Base-by-base conservation (phyloP, 768 basidiomycete species). In the Pleurotus tuber-regium region DNA sequence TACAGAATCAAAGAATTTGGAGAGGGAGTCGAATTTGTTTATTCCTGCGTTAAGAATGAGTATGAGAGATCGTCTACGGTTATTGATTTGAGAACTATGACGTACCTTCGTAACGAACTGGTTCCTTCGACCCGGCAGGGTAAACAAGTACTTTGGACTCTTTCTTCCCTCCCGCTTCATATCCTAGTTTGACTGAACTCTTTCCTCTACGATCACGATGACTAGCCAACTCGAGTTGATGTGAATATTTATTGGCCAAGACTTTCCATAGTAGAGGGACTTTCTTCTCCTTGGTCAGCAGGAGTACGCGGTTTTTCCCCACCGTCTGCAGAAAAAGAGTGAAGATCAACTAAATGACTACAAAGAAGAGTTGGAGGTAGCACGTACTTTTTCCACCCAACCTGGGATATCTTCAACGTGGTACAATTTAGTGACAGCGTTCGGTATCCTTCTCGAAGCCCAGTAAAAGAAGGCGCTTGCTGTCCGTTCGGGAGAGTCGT, bases 241-340 rank as follows among this genome's bases (percentile, higher is more conserved):
- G 80, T 51, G 74, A 62, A 69, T 84, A 92, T 57, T 83, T 87
- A 62, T 89, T 88, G 19, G 78, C 81, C 23, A 93, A 77, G 18
- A 87, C 83, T 58, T 86, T 80, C 91, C 90, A 93, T 33, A 92
- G 72, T 9, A 92, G 67, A 1, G 91, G 92, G 39, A 82, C 80
- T 59, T 81, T 83, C 58, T 84, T 86, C 53, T 86, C 85, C 64
- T 90, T 84, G 61, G 86, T 88, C 51, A 89, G 66, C 11, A 90
- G 77, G 6, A 93, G 71, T 3, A 83, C 82, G 14, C 84, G 83
- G 24, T 76, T 73, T 55, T 75, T 66, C 41, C 73, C 71, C 38
- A 59, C 53, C 36, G 65, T 61, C 71, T 70, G 5, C 10, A 50
- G 36, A 38, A 9, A 25, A 21, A 19, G 33, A 26, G 11, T 31